Conservation (phyloP, 2,329 filamentous ascomycete species). For the Hymenoscyphus infarciens region DNA sequence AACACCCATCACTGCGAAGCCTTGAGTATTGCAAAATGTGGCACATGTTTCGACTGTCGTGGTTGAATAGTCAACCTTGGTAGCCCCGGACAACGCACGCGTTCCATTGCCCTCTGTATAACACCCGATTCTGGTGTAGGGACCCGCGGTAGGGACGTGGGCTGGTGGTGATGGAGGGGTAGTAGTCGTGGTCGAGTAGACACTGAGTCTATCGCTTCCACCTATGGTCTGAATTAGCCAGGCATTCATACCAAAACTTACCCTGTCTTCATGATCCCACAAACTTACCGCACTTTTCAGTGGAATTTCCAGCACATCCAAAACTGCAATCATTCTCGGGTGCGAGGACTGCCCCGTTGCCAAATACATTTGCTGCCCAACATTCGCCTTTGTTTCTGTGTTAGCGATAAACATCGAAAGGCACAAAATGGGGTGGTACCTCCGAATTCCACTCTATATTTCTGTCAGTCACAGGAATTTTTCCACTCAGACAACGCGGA, state of each 20-base stretch:
- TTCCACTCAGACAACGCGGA: neutral
- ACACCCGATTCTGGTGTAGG: slow-evolving; percentile 15
- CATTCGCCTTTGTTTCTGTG: slow-evolving; percentile 23
- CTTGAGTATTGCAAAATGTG: slow-evolving; percentile 15
- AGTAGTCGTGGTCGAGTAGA: slow-evolving; percentile 17
- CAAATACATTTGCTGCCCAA: slow-evolving; percentile 28
- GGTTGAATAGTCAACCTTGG: slow-evolving; percentile 6
- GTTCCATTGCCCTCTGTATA: slow-evolving; percentile 26
- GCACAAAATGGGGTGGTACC: neutral
- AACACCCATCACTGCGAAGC: slow-evolving; percentile 41
- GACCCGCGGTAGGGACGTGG: slow-evolving; percentile 7
- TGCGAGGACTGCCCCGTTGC: slow-evolving; percentile 16
- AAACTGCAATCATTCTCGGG: slow-evolving; percentile 23
- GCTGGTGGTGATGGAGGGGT: slow-evolving; percentile 11
- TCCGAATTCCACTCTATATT: neutral
- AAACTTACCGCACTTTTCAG: slow-evolving; percentile 31
- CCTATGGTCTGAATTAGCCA: slow-evolving; percentile 2
- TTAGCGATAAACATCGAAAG: neutral
- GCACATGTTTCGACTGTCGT: slow-evolving; percentile 23
- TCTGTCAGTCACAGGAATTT: neutral
- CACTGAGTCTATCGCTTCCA: slow-evolving; percentile 27
- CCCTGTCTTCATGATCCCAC: neutral
- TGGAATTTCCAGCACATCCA: slow-evolving; percentile 26
- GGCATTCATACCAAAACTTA: neutral
- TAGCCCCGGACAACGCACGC: slow-evolving; percentile 40